Conservation (phyloP, 208 protist genomes). For the Balamuthia mandrillaris region DNA sequence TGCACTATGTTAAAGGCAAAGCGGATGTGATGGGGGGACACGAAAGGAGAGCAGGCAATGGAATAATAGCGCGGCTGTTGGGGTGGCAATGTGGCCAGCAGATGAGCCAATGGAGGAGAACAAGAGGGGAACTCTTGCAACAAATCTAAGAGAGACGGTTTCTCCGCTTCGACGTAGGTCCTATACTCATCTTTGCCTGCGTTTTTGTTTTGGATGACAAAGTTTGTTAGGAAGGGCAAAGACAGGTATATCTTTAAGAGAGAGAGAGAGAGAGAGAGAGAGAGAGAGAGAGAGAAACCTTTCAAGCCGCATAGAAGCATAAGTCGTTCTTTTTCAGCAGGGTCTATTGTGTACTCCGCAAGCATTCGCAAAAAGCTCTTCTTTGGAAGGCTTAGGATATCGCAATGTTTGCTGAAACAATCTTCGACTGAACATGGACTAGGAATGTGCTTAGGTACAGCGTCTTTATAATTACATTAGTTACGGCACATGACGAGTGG, state of each 20-base stretch:
- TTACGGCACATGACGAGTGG: not conserved
- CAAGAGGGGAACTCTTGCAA: conserved; percentile 25
- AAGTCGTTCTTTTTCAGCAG: conserved; percentile 39
- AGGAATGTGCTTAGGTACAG: not conserved
- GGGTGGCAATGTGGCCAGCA: not conserved
- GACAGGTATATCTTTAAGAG: no score
- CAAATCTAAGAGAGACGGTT: conserved; percentile 22
- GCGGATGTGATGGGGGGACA: not conserved
- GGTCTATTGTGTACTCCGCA: conserved; percentile 19
- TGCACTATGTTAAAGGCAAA: conserved; percentile 28
- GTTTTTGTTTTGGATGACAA: no score
- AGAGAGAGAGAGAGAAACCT: no score
- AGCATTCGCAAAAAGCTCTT: conserved; percentile 45
- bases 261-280: no score
- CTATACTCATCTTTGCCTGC: conserved; percentile 40
- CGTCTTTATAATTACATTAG: not conserved
- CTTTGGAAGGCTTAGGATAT: conserved; percentile 29
- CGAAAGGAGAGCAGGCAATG: not conserved
- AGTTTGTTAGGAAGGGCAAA: no score
- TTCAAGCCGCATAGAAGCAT: no score
- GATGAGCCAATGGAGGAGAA: not conserved
- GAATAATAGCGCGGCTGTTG: conserved; percentile 37
- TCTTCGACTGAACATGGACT: not conserved
- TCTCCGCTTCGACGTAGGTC: not conserved
- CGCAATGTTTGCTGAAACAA: conserved; percentile 28